Percentiles rank a stretch among this genome's conserved stretches.
phyloP scores from a whole-genome alignment of 306 rosid species.

The Ammopiptanthus mongolicus region DNA sequence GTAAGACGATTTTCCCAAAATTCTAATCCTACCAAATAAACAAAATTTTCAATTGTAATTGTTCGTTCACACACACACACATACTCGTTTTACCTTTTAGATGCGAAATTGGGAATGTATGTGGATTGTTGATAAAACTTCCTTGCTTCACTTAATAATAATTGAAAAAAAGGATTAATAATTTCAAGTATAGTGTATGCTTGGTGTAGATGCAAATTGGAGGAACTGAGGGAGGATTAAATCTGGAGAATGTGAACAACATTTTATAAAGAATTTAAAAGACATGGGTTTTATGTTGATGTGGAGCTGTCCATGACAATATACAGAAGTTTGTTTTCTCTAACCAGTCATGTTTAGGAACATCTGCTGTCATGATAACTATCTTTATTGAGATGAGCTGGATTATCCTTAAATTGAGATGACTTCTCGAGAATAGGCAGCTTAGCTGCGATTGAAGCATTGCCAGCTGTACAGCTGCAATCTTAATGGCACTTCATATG shows the following conservation, averaged over 20 bases:
- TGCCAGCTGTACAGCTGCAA: not conserved
- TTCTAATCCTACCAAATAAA: not conserved
- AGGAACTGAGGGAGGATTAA: not conserved
- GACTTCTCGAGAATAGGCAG: not conserved
- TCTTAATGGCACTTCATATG: not conserved
- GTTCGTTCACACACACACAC: not conserved
- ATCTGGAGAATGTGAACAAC: not conserved
- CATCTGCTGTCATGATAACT: not conserved
- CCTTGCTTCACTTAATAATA: not conserved
- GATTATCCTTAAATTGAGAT: not conserved
- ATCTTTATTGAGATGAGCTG: not conserved
- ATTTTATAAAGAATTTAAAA: not conserved
- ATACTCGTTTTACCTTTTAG: not conserved
- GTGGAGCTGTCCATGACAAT: not conserved
- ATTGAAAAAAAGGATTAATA: not conserved
- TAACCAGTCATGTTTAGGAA: not conserved
- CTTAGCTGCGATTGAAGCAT: not conserved
- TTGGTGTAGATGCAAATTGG: slow-evolving; percentile 7
- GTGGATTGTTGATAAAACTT: not conserved
- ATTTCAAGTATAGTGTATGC: not conserved
- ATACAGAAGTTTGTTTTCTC: not conserved
- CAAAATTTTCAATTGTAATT: not conserved
- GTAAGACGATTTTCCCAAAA: slow-evolving; percentile 32
- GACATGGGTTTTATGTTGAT: not conserved
- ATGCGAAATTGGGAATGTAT: not conserved